Base-by-base conservation (phyloP, 2,329 filamentous ascomycete species). In the Colletotrichum spinosum region DNA sequence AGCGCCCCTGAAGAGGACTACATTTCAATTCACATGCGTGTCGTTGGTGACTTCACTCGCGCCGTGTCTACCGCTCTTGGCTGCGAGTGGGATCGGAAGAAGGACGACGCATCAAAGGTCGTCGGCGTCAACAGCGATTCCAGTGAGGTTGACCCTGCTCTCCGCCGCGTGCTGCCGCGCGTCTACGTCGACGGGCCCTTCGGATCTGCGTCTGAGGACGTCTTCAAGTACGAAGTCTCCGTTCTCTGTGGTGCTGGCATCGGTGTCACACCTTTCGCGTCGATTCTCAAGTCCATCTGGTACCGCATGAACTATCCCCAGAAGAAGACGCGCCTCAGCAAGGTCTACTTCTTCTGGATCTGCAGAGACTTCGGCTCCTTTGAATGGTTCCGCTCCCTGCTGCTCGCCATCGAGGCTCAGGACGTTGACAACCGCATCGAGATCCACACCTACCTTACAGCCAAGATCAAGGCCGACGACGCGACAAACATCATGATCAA, bases 401-500 rank as follows among this genome's bases (percentile, higher is more conserved):
- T 97, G 13, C 84, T 94, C 68, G 93, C 93, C 59, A 95, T 97
- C 72, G 93, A 96, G 79, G 91, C 91, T 0, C 92, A 96, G 80
- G 93, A 97, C 79, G 84, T 93, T 68, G 90, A 93, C 73, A 89
- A 93, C 78, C 86, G 90, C 68, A 96, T 97, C 77, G 93, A 97
- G 79, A 96, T 97, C 67, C 92, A 96, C 79, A 94, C 92, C 1
- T 97, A 96, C 76, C 85, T 97, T 62, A 96, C 92, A 3, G 92
- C 92, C 72, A 93, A 92, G 83, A 94, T 95, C 81, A 93, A 94
- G 82, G 86, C 88, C 34, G 92, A 94, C 76, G 92, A 95, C 74
- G 92, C 92, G 54, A 94, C 92, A 50, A 95, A 96, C 80, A 95
- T 96, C 80, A 95, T 95, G 92, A 94, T 95, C 83, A 94, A 95